Percentiles rank a stretch among this genome's conserved stretches.
These are phyloP conservation scores for Spergularia azorica DNA, from an alignment of 179 eudicot genomes.

Conservation along the genomic window DNA sequence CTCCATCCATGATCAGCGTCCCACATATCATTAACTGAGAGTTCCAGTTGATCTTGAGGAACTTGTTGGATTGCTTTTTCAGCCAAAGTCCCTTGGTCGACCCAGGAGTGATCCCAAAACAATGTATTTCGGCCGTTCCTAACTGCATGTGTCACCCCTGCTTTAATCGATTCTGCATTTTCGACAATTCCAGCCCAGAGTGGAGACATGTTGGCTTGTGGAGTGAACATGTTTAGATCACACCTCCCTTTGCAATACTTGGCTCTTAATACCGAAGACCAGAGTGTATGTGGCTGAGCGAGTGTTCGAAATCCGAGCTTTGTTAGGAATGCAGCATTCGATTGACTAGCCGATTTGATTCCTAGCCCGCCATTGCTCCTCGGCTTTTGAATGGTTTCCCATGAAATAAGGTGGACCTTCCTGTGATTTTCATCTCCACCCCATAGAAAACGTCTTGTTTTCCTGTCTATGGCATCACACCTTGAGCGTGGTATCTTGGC, in stretches of 20 bases:
- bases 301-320: background rate
- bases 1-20: too few relatives aligned
- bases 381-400: background rate
- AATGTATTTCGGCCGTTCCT: too few relatives aligned
- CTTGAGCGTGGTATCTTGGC: background rate
- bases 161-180: too few relatives aligned
- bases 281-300: background rate
- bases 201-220: background rate
- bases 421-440: background rate
- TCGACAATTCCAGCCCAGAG: conserved; percentile 5
- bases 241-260: conserved; percentile 7
- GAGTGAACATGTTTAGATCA: background rate
- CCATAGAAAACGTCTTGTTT: background rate
- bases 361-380: background rate
- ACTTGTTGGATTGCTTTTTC: too few relatives aligned
- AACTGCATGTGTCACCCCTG: too few relatives aligned
- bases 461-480: background rate
- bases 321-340: background rate
- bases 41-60: too few relatives aligned
- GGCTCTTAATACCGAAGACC: background rate
- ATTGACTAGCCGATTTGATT: background rate
- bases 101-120: too few relatives aligned
- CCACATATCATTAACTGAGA: too few relatives aligned
- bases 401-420: background rate
- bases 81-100: too few relatives aligned